Evolutionary conservation across 306 rosid species (phyloP), one percentile per base, ranked within the genome.

Genomic region (Dicorynia guianensis): DNA sequence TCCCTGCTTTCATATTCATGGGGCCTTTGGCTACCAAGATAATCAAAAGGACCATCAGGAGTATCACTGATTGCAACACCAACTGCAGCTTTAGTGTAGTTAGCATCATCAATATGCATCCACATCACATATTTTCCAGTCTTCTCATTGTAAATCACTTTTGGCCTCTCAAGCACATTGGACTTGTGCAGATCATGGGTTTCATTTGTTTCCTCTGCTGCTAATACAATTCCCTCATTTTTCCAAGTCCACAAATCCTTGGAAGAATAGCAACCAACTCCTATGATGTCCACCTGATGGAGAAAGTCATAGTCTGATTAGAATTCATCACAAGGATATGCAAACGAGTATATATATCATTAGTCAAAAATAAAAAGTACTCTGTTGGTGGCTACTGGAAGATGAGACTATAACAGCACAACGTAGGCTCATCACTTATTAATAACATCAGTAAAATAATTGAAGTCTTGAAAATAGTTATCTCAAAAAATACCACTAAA

Each of bases 231-330:
- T 14, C 97, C 98, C 79, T 92, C 97, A 20, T 89, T 83, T 83
- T 89, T 92, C 98, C 98, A 95, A 63, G 87, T 87, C 98, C 97
- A 89, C 59, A 95, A 75, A 88, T 95, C 96, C 79, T 83, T 90
- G 69, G 98, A 95, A 48, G 98, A 92, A 83, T 95, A 95, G 81
- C 97, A 95, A 63, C 97, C 88, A 17, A 95, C 98, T 77, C 98
- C 98, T 65, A 95, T 86, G 57, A 95, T 81, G 89, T 95, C 98
- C 56, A 95, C 98, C 98, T 95, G 79, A 57, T 7, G 14, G 47
- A 67, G 17, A 58, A 13, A 69, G 54, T 50, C 14, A 63, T 5
- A 65, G 38, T n/a, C 9, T 17, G 39, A 17, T 39, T 14, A 70
- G 13, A 58, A 47, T 65, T 33, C 3, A 15, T 30, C 67, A 72